Evolutionary conservation across 768 basidiomycete genomes (phyloP).

Genomic region (Neoboletus magnificus): DNA sequence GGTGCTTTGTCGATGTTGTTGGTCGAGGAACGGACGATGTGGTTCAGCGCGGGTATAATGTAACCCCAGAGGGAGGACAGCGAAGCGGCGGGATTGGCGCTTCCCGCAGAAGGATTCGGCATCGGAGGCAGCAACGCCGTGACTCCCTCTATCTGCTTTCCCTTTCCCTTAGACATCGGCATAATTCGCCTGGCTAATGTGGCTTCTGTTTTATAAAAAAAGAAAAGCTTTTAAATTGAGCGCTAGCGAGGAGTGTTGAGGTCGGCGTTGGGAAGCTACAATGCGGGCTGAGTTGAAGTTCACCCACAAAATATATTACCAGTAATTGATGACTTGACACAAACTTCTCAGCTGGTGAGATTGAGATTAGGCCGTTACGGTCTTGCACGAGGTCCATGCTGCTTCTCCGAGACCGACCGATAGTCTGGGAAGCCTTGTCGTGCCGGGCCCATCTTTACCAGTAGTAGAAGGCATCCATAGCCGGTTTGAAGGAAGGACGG

Average conservation of each 20-base stretch:
- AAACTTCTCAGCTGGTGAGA: not conserved
- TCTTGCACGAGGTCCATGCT: not conserved
- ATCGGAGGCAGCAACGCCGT: conserved; percentile 33
- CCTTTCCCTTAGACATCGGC: conserved; percentile 32
- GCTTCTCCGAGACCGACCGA: conserved; percentile 7
- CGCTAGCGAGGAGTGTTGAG: conserved; percentile 1
- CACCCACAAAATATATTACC: conserved; percentile 5
- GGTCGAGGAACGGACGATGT: conserved; percentile 69
- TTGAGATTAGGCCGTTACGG: not conserved
- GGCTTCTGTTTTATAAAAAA: not conserved
- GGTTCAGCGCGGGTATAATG: conserved; percentile 69
- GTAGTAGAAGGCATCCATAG: not conserved
- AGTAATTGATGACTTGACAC: conserved; percentile 8
- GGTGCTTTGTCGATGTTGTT: conserved; percentile 61
- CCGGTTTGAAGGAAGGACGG: not conserved
- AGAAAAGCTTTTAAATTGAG: not conserved
- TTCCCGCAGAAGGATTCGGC: conserved; percentile 56
- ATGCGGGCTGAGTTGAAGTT: not conserved
- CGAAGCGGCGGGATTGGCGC: conserved; percentile 72
- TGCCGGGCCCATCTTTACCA: not conserved
- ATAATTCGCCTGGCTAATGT: not conserved
- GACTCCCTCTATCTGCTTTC: conserved; percentile 23
- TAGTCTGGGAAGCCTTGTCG: conserved; percentile 4
- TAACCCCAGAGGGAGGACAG: conserved; percentile 73
- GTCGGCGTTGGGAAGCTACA: conserved; percentile 7